Base-by-base conservation (phyloP, 2,329 filamentous ascomycete genomes). In the Penicillium polonicum region DNA sequence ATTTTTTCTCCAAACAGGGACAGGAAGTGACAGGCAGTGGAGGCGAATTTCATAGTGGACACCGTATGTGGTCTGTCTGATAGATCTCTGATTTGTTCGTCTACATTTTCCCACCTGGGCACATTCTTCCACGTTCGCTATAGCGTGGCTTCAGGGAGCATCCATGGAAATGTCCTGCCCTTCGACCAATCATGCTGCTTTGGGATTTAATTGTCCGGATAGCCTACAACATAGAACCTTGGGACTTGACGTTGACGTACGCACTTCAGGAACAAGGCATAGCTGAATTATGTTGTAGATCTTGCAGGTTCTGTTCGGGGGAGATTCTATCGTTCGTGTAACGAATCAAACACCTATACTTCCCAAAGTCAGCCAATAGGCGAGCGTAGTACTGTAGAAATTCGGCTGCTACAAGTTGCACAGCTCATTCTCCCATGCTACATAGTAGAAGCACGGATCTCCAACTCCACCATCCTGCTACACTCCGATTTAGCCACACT, bases 31-130 rank as follows among this genome's bases (percentile, higher is more conserved):
- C 56, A 60, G 45, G 21, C 27, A 58, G 23, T 25, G 53, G 55
- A 51, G 63, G 60, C 61, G 55, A 66, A 63, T 38, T 19, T 52
- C n/a, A 12, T 15, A 44, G 36, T 59, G 60, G 53, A 48, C 8
- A 48, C 46, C 38, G 25, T 25, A 45, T 29, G 25, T 31, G 12
- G 29, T 10, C 12, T 36, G 4, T 35, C 21, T 53, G 33, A 27
- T 33, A 17, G 2, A 23, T 38, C 23, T 44, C 21, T 65, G 48
- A 63, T 66, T 65, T 38, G 63, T 17, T 23, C 35, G 8, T 27
- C 39, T 3, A 10, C 23, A 19, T 23, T 23, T 23, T 23, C 4
- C 23, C 23, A n/a, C n/a, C n/a, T n/a, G n/a, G n/a, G n/a, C n/a
- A 23, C 23, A 19, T 41, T 59, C 60, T 48, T 48, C 42, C 54